Conservation (phyloP, 2,329 filamentous ascomycete genomes). For the Coniochaeta ligniaria region DNA sequence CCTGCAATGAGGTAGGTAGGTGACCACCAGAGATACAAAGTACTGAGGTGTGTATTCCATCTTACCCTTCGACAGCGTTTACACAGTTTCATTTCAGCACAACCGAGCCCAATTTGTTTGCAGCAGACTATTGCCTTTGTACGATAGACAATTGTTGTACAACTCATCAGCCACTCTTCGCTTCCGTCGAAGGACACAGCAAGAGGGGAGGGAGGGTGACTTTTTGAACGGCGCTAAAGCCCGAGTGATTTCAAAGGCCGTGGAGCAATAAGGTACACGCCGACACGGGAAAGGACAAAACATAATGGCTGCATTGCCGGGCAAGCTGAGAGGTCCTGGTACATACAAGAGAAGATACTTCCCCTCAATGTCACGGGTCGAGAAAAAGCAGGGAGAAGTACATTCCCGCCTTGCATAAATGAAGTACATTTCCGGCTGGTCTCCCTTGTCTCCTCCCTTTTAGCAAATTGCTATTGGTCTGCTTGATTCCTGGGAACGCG, state of each 20-base stretch:
- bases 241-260: background rate
- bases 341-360: slow-evolving; percentile 13
- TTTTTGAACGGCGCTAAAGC: background rate
- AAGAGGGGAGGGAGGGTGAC: slow-evolving; percentile 16
- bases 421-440: slow-evolving; percentile 16
- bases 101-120: background rate
- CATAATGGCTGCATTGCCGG: background rate
- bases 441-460: background rate
- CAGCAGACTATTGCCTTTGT: background rate
- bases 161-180: background rate
- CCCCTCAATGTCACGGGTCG: slow-evolving; percentile 22
- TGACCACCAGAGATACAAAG: too few species aligned
- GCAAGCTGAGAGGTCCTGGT: slow-evolving; percentile 1
- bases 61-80: background rate
- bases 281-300: slow-evolving; percentile 3
- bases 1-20: too few species aligned
- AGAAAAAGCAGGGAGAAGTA: slow-evolving; percentile 15
- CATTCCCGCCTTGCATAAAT: slow-evolving; percentile 17
- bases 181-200: background rate
- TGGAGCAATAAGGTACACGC: slow-evolving; percentile 2
- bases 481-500: background rate
- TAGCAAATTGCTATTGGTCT: background rate
- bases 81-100: background rate
- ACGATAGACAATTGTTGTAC: background rate
- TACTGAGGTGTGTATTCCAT: too few species aligned